These are phyloP conservation scores for Porcisia deanei DNA, from an alignment of 208 protist species.

Conservation along the genomic window DNA sequence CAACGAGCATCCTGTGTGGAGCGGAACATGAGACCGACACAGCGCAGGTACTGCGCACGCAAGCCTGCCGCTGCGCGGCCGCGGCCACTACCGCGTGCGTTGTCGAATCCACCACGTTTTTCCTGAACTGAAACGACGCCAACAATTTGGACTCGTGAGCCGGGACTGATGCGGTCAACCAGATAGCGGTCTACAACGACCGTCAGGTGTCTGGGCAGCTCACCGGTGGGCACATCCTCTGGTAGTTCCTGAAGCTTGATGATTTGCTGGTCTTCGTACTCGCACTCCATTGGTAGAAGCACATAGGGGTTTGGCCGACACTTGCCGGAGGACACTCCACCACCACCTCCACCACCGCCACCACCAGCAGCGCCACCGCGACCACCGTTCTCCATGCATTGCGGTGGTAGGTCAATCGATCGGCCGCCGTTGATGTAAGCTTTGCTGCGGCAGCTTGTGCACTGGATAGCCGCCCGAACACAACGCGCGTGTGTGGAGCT, in stretches of 20 bases:
- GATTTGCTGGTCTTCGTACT: slow-evolving; percentile 94
- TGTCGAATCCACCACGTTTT: slow-evolving; percentile 59
- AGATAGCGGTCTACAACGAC: slow-evolving; percentile 92
- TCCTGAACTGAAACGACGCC: slow-evolving; percentile 89
- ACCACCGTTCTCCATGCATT: slow-evolving; percentile 86
- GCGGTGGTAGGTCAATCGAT: slow-evolving; percentile 74
- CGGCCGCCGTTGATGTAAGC: slow-evolving; percentile 79
- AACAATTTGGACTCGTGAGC: slow-evolving; percentile 96
- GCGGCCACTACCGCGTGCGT: slow-evolving; percentile 31
- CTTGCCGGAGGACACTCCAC: slow-evolving; percentile 31
- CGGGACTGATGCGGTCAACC: slow-evolving; percentile 94
- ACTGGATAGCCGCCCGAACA: slow-evolving; percentile 88
- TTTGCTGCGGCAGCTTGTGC: slow-evolving; percentile 89
- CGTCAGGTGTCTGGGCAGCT: slow-evolving; percentile 90
- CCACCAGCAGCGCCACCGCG: slow-evolving; percentile 32
- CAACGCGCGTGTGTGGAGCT: slow-evolving; percentile 82
- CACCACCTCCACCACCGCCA: slow-evolving; percentile 16
- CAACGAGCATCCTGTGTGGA: slow-evolving; percentile 35
- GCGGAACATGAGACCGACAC: slow-evolving; percentile 85
- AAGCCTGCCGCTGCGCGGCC: slow-evolving; percentile 68
- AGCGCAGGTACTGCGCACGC: slow-evolving; percentile 90
- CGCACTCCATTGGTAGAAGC: slow-evolving; percentile 90
- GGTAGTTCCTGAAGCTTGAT: slow-evolving; percentile 96
- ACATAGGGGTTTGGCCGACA: slow-evolving; percentile 94
- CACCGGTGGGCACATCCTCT: slow-evolving; percentile 94